Evolutionary conservation across 306 rosid genomes (phyloP), one percentile per base, ranked within the genome.

Genomic region (Bauhinia variegata): DNA sequence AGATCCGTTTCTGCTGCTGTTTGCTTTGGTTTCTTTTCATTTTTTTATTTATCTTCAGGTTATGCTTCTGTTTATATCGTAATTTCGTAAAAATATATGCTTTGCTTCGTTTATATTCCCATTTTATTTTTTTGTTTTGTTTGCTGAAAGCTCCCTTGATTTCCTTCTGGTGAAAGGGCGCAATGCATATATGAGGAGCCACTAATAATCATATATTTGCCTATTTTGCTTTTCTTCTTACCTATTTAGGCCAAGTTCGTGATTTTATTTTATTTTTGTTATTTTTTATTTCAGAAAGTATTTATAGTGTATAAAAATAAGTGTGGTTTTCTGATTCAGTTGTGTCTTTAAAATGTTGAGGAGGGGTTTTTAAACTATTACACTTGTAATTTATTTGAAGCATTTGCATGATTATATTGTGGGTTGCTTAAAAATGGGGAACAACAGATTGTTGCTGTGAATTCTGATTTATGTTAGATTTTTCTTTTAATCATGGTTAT

Each of bases 1-100:
- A 84, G 92, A 87, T 89, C 95, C 85, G 80, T 78, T 77, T 67
- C 51, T 23, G 46, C 75, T 78, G 54, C 10, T 49, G 68, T 54
- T 63, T 47, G 54, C 66, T 66, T 51, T 65, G 48, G 67, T 54
- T 65, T 54, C 65, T 47, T 28, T 17, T 23, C 6, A 15, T 15
- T 54, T 19, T 23, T 58, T 44, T 57, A 49, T 14, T 17, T 65
- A 15, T 57, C 49, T 58, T 50, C 13, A 16, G 54, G 65, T 13
- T 72, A 3, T n/a, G 34, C 54, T 54, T 16, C 8, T 50, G 13
- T 76, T 65, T 55, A 10, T 33, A 31, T 52, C 5, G 14, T 59
- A 75, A 76, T 80, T 82, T 52, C 30, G 19, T 13, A 36, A 44
- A 17, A 68, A 43, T 42, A 7, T 12, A 43, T 68, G 44, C 39